Base-by-base conservation (phyloP, 192 early-diverging fungal species). In the Coemansia sp. region DNA sequence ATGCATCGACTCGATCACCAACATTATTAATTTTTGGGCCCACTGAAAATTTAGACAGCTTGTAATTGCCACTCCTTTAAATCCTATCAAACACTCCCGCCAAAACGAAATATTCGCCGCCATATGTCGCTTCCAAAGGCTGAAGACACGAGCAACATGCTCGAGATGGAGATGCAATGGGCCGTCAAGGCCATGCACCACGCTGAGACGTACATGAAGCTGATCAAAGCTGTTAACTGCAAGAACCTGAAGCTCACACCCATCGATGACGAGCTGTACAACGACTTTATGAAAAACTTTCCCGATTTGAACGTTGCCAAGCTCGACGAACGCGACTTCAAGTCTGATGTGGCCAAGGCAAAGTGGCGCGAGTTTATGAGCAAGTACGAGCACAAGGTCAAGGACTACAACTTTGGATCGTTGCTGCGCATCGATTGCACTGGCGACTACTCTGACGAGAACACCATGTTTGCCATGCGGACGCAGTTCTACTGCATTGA, bases 131-230 rank as follows among this genome's bases (percentile, higher is more conserved):
- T 91, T 75, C 90, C 90, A 44, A 76, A 76, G 39, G 90, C 91
- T 17, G 90, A 93, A 63, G 88, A 91, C 72, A 84, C 91, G 37
- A 87, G 85, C 71, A 88, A 93, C 69, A 86, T 91, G 70, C 81
- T 85, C 73, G 91, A 93, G 67, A 93, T 93, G 84, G 95, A 96
- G 86, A 94, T 92, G 87, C 94, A 96, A 70, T 98, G 94, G 95
- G 92, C 91, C 37, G 93, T 96, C 79, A 95, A 95, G 86, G 94
- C 95, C 52, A 89, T 94, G 84, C 92, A 95, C 64, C 94, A 98
- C 70, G 94, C 96, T 32, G 96, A 98, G 71, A 96, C 93, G 17
- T 97, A 94, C 78, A 94, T 93, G 84, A 92, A 91, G 52, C 83
- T 98, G 58, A 80, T 98, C 40, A 75, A 84, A 32, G 55, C 82